Evolutionary conservation across 129 eudicot genomes (phyloP), one percentile per base, ranked within the genome.

Genomic region (Flaveria robusta): DNA sequence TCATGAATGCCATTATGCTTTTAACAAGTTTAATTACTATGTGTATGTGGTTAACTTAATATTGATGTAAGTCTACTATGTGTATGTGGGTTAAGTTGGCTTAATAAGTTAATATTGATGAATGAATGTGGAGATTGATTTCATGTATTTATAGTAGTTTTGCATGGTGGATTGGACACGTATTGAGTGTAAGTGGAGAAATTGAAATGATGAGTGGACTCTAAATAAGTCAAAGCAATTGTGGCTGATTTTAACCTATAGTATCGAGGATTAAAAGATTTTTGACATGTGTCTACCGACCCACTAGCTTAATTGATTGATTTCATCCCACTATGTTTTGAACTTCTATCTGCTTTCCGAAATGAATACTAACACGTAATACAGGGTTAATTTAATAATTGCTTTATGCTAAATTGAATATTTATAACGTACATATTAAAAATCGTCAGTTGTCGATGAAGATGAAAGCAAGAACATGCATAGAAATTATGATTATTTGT

Each of bases 1-100:
- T 81, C 37, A 66, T 22, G 76, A 59, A 71, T 45, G 80, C 76
- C 86, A 83, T 83, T 70, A 47, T 73, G 81, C 20, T 52, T 68
- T 43, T 22, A 14, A 51, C 56, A 67, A 67, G 68, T 39, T 65
- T 51, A 23, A 34, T 65, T 51, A 23, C 39, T 16, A 68, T 55
- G 43, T 52, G n/a, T 68, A 23, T 68, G 6, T 43, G 55, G 41
- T 51, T 71, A 46, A 78, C 73, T 71, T 3, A 8, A 3, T 56
- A 34, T 10, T 63, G 27, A 10, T 43, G 66, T 34, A 62, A 26
- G 31, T 27, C 4, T 27, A 27, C 4, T 27, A 27, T 27, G 31
- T 27, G 31, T 27, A 27, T 27, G 31, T n/a, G n/a, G n/a, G n/a
- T n/a, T n/a, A n/a, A n/a, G n/a, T n/a, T n/a, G n/a, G n/a, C n/a